These are phyloP conservation scores for Podospora fimiseda DNA, from an alignment of 495 filamentous ascomycete species.

Conservation along the genomic window DNA sequence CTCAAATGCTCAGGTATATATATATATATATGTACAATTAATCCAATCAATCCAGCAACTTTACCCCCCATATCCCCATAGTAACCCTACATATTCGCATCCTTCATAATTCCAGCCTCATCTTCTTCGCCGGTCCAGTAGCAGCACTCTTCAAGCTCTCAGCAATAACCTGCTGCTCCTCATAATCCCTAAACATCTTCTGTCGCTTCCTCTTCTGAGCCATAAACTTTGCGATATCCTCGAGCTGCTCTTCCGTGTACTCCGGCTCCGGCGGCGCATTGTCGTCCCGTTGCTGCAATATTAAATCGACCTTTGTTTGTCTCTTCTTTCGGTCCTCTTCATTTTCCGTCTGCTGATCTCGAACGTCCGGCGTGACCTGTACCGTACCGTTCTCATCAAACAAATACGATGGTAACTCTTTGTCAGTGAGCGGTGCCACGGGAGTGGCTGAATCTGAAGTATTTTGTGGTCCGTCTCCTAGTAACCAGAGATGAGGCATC, in stretches of 20 bases:
- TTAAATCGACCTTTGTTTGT: conserved; percentile 22
- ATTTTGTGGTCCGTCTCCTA: conserved; percentile 56
- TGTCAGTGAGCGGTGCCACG: not conserved
- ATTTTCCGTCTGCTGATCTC: conserved; percentile 31
- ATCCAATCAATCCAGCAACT: too few relatives aligned
- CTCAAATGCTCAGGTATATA: too few relatives aligned
- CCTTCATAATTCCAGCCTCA: not conserved
- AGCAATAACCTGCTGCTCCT: conserved; percentile 1
- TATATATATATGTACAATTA: too few relatives aligned
- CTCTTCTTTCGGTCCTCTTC: conserved; percentile 31
- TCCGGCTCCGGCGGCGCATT: conserved; percentile 39
- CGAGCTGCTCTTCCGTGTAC: conserved; percentile 19
- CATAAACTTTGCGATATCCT: conserved; percentile 6
- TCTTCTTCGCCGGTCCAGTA: not conserved
- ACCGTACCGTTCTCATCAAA: conserved; percentile 33
- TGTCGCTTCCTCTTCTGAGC: conserved; percentile 13
- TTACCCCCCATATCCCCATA: not conserved
- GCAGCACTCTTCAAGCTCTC: not conserved
- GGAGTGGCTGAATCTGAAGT: not conserved
- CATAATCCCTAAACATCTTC: conserved; percentile 21
- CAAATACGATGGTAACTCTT: conserved; percentile 32
- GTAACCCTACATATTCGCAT: too few relatives aligned
- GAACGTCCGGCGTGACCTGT: conserved; percentile 41
- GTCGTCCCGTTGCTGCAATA: conserved; percentile 25
- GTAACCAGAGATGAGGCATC: conserved; percentile 51